Evolutionary conservation across 257 asterid species (phyloP).

Genomic region (Linaria vulgaris): DNA sequence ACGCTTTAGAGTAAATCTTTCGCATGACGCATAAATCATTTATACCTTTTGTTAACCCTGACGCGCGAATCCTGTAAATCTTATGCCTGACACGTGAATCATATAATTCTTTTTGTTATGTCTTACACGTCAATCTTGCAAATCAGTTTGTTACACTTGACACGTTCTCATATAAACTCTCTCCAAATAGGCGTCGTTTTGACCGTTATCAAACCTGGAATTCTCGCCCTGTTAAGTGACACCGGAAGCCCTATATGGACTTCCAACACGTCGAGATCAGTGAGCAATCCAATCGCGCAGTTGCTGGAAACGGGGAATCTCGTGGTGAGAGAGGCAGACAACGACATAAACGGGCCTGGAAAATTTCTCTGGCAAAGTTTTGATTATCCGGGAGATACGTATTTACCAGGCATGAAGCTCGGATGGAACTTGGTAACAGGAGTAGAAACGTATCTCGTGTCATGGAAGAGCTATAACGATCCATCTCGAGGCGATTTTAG

Average conservation of each 20-base stretch:
- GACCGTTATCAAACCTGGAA: slow-evolving; percentile 28
- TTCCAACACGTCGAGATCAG: slow-evolving; percentile 27
- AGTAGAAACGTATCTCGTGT: slow-evolving; percentile 27
- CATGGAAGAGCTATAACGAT: slow-evolving; percentile 42
- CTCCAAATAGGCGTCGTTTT: too few species aligned
- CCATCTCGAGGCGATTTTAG: slow-evolving; percentile 38
- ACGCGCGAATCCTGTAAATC: too few species aligned
- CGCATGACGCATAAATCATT: too few species aligned
- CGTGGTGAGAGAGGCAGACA: slow-evolving; percentile 35
- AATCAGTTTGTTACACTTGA: too few species aligned
- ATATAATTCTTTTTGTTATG: too few species aligned
- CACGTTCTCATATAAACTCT: too few species aligned
- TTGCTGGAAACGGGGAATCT: slow-evolving; percentile 50
- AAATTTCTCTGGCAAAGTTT: too few species aligned
- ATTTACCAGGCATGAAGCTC: slow-evolving; percentile 39
- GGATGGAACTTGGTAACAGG: slow-evolving; percentile 37
- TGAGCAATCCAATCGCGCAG: slow-evolving; percentile 26
- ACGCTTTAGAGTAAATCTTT: too few species aligned
- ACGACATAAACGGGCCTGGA: slow-evolving; percentile 30
- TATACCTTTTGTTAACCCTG: too few species aligned
- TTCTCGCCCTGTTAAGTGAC: slow-evolving; percentile 29
- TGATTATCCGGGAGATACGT: slow-evolving; percentile 40
- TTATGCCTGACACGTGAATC: too few species aligned
- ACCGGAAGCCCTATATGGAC: slow-evolving; percentile 39
- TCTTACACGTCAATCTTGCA: too few species aligned